A percentile compares a stretch with the other conserved stretches of the same genome.
Conservation (phyloP, 1,284 basidiomycete species). For the Ganoderma multipileum region DNA sequence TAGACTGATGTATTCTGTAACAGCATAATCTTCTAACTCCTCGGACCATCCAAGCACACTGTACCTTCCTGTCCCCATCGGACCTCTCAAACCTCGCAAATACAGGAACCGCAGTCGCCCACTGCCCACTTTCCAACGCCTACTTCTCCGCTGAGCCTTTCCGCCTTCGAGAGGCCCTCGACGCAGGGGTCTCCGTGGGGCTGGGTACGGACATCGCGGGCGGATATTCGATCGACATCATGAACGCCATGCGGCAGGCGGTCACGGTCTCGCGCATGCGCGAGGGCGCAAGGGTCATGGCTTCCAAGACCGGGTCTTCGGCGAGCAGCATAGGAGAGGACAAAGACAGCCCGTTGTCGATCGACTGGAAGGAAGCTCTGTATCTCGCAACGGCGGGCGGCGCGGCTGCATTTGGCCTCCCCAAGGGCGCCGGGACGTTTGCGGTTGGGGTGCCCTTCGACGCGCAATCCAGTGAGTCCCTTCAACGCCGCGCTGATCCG, state of each 20-base stretch:
- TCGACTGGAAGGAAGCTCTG: slow-evolving; percentile 76
- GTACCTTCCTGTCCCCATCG: slow-evolving; percentile 70
- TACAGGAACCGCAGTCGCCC: slow-evolving; percentile 71
- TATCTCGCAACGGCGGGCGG: slow-evolving; percentile 85
- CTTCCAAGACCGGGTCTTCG: slow-evolving; percentile 5
- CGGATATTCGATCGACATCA: slow-evolving; percentile 81
- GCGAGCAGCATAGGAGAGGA: slow-evolving; percentile 6
- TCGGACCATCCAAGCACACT: slow-evolving; percentile 82
- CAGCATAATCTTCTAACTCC: slow-evolving; percentile 67
- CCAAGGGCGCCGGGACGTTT: slow-evolving; percentile 58
- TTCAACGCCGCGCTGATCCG: neutral
- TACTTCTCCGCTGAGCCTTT: slow-evolving; percentile 85
- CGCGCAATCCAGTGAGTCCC: slow-evolving; percentile 75
- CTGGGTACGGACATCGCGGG: slow-evolving; percentile 88
- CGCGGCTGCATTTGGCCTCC: slow-evolving; percentile 67
- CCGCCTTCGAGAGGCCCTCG: slow-evolving; percentile 75
- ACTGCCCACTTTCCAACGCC: slow-evolving; percentile 86
- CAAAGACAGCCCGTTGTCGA: slow-evolving; percentile 27
- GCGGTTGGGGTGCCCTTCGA: slow-evolving; percentile 78
- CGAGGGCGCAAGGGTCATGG: slow-evolving; percentile 58
- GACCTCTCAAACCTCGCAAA: slow-evolving; percentile 59
- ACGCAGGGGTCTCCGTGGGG: slow-evolving; percentile 69
- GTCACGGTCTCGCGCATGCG: slow-evolving; percentile 76
- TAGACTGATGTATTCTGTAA: neutral
- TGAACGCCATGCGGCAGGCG: slow-evolving; percentile 79